Percentiles rank a stretch among this genome's conserved stretches.
Evolutionary conservation across 768 basidiomycete genomes (phyloP).

Genomic region (Tylopilus felleus): DNA sequence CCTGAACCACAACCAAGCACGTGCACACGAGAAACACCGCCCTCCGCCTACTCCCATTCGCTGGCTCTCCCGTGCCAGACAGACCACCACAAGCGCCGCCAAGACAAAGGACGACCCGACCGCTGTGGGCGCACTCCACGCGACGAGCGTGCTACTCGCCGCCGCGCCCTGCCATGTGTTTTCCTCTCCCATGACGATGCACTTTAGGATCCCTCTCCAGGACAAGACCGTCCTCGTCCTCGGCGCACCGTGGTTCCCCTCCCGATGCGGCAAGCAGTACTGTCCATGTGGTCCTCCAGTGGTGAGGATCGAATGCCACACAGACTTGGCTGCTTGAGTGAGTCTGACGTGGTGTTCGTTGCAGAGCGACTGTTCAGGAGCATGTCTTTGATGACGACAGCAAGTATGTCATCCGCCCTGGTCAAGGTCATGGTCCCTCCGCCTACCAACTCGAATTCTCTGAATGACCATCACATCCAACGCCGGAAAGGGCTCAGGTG

Average conservation of each 20-base stretch:
- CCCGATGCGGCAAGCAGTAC: constrained; percentile 6
- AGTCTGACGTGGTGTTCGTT: neutral
- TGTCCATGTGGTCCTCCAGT: neutral
- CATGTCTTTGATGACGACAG: neutral
- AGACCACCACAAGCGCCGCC: neutral
- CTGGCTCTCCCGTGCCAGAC: constrained; percentile 2
- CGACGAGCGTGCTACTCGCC: constrained; percentile 22
- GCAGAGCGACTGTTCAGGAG: neutral
- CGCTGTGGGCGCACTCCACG: constrained; percentile 23
- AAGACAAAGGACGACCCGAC: constrained; percentile 1
- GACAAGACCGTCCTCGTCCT: constrained; percentile 22
- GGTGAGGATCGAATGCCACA: neutral
- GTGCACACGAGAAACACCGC: neutral
- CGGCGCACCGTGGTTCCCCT: constrained; percentile 15
- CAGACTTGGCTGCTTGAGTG: neutral
- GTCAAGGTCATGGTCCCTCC: neutral
- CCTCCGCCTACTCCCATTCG: neutral
- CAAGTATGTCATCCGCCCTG: neutral
- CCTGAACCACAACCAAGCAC: neutral
- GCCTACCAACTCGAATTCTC: no score
- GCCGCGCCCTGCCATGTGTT: constrained; percentile 24
- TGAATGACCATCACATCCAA: no score
- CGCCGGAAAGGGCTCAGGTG: no score
- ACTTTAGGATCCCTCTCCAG: constrained; percentile 16
- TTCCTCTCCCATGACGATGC: constrained; percentile 21